These are phyloP conservation scores for Helenozyma rhizophorensis DNA, from an alignment of 805 yeast genomes.

Conservation along the genomic window DNA sequence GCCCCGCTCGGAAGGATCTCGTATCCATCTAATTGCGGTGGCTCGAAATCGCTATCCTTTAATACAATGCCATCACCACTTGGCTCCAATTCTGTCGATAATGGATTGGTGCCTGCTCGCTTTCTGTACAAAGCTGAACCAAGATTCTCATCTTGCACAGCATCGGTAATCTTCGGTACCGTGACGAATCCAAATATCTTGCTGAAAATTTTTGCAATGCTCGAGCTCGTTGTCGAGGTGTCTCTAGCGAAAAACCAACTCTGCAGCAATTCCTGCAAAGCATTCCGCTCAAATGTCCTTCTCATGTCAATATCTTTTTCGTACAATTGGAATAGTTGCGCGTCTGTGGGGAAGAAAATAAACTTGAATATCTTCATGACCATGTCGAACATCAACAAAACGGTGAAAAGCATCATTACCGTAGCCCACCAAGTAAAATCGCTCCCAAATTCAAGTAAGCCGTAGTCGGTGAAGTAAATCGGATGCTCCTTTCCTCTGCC, in stretches of 20 bases:
- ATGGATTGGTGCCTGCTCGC: conserved; percentile 45
- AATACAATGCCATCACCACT: conserved; percentile 34
- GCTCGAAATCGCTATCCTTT: conserved; percentile 24
- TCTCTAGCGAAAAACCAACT: conserved; percentile 71
- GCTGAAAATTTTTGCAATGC: conserved; percentile 8
- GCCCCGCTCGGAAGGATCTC: conserved; percentile 77
- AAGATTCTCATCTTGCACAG: conserved; percentile 9
- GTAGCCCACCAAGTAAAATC: conserved; percentile 90
- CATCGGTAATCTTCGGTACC: conserved; percentile 7
- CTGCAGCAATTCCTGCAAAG: conserved; percentile 69
- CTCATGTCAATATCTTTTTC: conserved; percentile 70
- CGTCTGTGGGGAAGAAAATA: conserved; percentile 62
- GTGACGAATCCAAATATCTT: conserved; percentile 21
- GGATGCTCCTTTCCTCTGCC: conserved; percentile 49
- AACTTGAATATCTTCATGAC: conserved; percentile 53
- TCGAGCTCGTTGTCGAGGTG: conserved; percentile 20
- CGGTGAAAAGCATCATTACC: conserved; percentile 48
- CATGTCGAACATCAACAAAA: conserved; percentile 67
- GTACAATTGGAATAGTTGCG: conserved; percentile 71
- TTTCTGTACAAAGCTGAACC: conserved; percentile 41
- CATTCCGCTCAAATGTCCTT: conserved; percentile 64
- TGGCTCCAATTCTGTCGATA: conserved; percentile 48
- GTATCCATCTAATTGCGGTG: conserved; percentile 31
- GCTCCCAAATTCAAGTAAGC: conserved; percentile 69
- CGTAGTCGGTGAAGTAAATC: conserved; percentile 69